These are phyloP conservation scores for Xylaria telfairii DNA, from an alignment of 495 filamentous ascomycete genomes.

Conservation along the genomic window DNA sequence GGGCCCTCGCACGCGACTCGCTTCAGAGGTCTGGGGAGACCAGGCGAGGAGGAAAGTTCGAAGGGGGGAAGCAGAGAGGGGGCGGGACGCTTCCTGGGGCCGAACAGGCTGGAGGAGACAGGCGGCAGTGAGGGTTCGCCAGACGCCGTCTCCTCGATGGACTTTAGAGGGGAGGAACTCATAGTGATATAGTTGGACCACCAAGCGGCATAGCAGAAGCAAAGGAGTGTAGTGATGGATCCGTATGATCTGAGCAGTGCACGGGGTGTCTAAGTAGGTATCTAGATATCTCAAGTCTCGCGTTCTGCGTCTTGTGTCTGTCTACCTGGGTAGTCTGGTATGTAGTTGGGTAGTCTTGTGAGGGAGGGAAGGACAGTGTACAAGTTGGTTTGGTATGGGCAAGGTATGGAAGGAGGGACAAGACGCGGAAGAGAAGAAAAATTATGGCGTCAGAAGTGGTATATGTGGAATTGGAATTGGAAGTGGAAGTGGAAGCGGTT, in stretches of 20 bases:
- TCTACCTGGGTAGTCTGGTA: no score
- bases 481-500: not conserved
- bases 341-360: not conserved
- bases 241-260: not conserved
- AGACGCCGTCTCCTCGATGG: conserved; percentile 27
- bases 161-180: conserved; percentile 40
- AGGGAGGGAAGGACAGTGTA: not conserved
- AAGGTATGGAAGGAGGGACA: not conserved
- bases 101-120: conserved; percentile 36
- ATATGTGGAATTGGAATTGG: conserved; percentile 2
- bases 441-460: conserved; percentile 9
- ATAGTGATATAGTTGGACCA: conserved; percentile 27
- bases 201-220: conserved; percentile 33
- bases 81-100: conserved; percentile 78
- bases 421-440: not conserved
- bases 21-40: conserved; percentile 75
- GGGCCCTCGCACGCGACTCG: conserved; percentile 66
- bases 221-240: not conserved
- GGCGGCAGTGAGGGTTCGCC: conserved; percentile 38
- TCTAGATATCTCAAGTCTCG: not conserved
- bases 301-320: not conserved
- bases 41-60: conserved; percentile 91
- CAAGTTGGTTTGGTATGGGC: not conserved
- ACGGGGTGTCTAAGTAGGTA: conserved; percentile 8
- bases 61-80: conserved; percentile 87